Evolutionary conservation across 1,284 basidiomycete species (phyloP), one percentile per base, ranked within the genome.

Genomic region (Cystobasidiaceae sp.): DNA sequence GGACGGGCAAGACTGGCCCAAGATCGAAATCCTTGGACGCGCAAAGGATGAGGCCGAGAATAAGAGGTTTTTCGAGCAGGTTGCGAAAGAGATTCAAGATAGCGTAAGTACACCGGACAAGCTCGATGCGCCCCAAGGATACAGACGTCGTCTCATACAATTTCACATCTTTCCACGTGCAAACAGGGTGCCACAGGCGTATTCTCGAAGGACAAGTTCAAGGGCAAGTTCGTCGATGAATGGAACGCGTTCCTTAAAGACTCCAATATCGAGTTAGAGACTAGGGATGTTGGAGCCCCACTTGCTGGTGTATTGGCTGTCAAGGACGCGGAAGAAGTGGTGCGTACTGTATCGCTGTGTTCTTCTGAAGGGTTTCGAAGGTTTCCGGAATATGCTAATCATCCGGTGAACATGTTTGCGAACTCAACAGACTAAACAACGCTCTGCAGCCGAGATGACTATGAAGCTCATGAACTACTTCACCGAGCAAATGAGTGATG

Each of bases 251-350:
- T 68, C 6, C 48, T 73, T 17, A 33, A 67, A 17, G 68, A 60
- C 1, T 71, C 69, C 45, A 73, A 73, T 25, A 71, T 73, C 54
- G 67, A 85, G 71, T 84, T 91, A 9, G 86, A 93, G 69, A 75
- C 86, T 27, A 80, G 88, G 28, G 93, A 97, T 74, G 87, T 94
- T 74, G 81, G 85, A 0, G 78, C 84, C 2, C 84, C 87, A 0
- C 78, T 97, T 17, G 89, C 91, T 0, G 79, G 86, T 0, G 80
- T 92, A 56, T 85, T 96, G 80, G 86, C 88, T 0, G 83, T 86
- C 28, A 97, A 97, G 77, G 93, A 97, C 71, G 85, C 86, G 15
- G 90, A 96, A 32, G 94, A 97, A 75, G 74, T 93, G 63, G 92
- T 92, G 70, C 69, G 87, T 80, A 32, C 17, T 8, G 13, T 25